A percentile compares a stretch with the other conserved stretches of the same genome.
These are phyloP conservation scores for Mimosa pudica DNA, from an alignment of 306 rosid species.

Conservation along the genomic window DNA sequence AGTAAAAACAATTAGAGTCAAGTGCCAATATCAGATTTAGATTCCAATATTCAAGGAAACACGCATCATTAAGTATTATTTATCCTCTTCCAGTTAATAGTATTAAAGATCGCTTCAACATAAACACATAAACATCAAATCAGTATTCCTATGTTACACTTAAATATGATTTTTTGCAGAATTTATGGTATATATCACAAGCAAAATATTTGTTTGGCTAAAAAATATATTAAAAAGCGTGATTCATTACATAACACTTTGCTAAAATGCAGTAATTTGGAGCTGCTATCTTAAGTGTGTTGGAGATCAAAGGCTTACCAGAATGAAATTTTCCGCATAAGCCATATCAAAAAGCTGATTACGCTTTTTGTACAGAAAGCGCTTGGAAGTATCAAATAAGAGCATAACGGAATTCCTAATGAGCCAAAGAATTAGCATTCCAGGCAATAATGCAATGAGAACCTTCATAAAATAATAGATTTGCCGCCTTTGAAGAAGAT, in stretches of 20 bases:
- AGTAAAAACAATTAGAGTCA: constrained; percentile 3
- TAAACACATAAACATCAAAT: background rate
- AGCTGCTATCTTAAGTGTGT: constrained; percentile 9
- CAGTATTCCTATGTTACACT: constrained; percentile 4
- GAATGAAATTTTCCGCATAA: constrained; percentile 85
- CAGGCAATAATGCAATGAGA: constrained; percentile 76
- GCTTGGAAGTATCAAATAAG: constrained; percentile 68
- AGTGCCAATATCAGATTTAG: constrained; percentile 22
- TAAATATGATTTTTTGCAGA: background rate
- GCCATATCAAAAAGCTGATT: constrained; percentile 93
- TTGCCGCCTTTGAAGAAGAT: constrained; percentile 84
- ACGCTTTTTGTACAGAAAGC: constrained; percentile 85
- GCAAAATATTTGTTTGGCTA: constrained; percentile 23
- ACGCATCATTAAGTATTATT: constrained; percentile 15
- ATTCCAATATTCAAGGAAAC: constrained; percentile 16
- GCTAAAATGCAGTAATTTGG: constrained; percentile 15
- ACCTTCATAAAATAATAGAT: constrained; percentile 91
- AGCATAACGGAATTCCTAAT: constrained; percentile 80
- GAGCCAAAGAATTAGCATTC: constrained; percentile 83
- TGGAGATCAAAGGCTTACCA: constrained; percentile 54
- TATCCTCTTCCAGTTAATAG: constrained; percentile 12
- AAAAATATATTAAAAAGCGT: constrained; percentile 10
- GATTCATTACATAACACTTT: background rate
- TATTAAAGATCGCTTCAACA: constrained; percentile 4
- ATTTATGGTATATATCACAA: background rate